Conservation (phyloP, 2,329 filamentous ascomycete species). For the Nigrograna mackinnonii region DNA sequence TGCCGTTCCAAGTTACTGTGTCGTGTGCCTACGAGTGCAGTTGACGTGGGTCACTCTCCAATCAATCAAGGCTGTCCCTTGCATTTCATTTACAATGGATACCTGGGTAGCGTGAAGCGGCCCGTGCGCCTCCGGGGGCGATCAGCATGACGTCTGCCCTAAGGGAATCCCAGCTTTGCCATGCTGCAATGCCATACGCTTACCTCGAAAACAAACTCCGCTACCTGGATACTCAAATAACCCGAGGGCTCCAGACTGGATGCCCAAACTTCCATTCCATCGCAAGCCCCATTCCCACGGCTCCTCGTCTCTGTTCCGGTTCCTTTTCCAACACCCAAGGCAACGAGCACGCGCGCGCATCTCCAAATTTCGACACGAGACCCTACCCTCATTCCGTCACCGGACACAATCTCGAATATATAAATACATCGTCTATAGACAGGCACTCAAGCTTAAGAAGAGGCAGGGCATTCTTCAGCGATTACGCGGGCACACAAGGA, state of each 20-base stretch:
- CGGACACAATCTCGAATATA: constrained; percentile 78
- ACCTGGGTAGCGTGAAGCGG: not conserved
- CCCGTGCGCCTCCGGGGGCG: not conserved
- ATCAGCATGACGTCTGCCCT: constrained; percentile 3
- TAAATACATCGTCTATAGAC: constrained; percentile 68
- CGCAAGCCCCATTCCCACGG: constrained; percentile 34
- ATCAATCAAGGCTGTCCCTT: no score
- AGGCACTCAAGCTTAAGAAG: constrained; percentile 43
- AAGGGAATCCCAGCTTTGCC: constrained; percentile 2
- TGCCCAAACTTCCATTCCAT: constrained; percentile 35
- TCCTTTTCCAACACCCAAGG: constrained; percentile 69
- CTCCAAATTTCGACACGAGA: constrained; percentile 73
- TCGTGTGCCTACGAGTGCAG: no score
- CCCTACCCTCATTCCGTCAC: constrained; percentile 71
- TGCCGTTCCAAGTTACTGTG: no score
- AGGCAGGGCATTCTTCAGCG: constrained; percentile 32
- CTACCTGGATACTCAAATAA: not conserved
- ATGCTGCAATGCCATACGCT: constrained; percentile 5
- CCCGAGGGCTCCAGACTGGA: constrained; percentile 21
- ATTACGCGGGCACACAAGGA: constrained; percentile 35
- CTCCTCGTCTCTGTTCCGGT: constrained; percentile 57
- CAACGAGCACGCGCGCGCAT: constrained; percentile 68
- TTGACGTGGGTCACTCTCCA: no score
- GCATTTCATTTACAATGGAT: no score
- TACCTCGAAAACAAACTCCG: not conserved